phyloP scores from a whole-genome alignment of 2,329 filamentous ascomycete species.

The Zelopaecilomyces penicillatus region DNA sequence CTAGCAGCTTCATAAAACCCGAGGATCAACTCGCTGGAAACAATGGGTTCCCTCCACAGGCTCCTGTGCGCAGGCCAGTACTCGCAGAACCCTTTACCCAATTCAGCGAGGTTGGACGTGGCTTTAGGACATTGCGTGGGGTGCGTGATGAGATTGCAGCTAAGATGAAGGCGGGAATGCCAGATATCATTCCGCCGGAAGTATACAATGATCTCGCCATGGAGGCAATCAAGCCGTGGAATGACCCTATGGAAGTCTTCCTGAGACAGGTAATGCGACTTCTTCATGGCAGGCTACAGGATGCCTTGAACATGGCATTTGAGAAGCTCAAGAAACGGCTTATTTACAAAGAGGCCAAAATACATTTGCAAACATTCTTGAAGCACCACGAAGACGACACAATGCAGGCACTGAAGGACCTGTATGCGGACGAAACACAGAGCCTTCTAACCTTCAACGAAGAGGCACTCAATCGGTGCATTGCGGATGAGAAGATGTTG shows the following conservation, averaged over 20 bases:
- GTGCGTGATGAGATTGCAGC: slow-evolving; percentile 47
- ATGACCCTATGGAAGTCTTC: slow-evolving; percentile 40
- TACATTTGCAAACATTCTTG: slow-evolving; percentile 38
- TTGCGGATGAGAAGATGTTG: slow-evolving; percentile 35
- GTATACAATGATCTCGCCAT: slow-evolving; percentile 52
- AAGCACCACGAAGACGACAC: slow-evolving; percentile 29
- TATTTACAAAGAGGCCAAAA: slow-evolving; percentile 40
- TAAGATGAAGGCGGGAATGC: slow-evolving; percentile 49
- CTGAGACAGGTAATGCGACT: slow-evolving; percentile 39
- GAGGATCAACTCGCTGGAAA: slow-evolving; percentile 22
- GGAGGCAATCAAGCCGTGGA: slow-evolving; percentile 52
- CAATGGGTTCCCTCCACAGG: slow-evolving; percentile 12
- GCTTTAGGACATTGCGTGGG: slow-evolving; percentile 37
- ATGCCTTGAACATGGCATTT: slow-evolving; percentile 40
- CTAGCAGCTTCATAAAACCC: slow-evolving; percentile 25
- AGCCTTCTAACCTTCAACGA: slow-evolving; percentile 51
- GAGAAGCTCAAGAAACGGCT: slow-evolving; percentile 36
- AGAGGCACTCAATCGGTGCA: slow-evolving; percentile 37
- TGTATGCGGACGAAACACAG: slow-evolving; percentile 45
- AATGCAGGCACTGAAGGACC: slow-evolving; percentile 28
- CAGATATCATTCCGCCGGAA: slow-evolving; percentile 48
- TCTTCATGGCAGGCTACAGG: slow-evolving; percentile 37
- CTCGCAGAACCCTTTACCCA: slow-evolving; percentile 30
- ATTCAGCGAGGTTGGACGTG: slow-evolving; percentile 30
- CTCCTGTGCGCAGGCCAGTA: slow-evolving; percentile 6